Evolutionary conservation across 192 early-diverging fungal genomes (phyloP).

Genomic region (Piromyces finnis): DNA sequence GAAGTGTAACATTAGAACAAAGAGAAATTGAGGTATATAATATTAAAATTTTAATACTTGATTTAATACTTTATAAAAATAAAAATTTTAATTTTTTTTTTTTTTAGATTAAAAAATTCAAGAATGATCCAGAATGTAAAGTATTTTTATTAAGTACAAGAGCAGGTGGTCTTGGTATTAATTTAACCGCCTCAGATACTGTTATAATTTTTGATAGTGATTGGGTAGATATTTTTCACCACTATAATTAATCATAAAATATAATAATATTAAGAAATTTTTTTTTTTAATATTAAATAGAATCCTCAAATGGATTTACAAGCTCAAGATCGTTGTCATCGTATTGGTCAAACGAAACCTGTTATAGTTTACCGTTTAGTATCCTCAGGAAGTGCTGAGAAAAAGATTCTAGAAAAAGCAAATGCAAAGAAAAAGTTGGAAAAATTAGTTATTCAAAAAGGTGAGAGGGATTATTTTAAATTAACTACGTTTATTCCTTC

Average conservation of each 20-base stretch:
- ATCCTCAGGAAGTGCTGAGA: slow-evolving; percentile 68
- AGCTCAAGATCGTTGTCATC: slow-evolving; percentile 88
- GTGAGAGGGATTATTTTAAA: no score
- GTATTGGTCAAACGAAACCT: slow-evolving; percentile 84
- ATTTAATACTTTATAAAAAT: background rate
- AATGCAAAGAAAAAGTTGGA: slow-evolving; percentile 73
- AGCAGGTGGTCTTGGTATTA: slow-evolving; percentile 61
- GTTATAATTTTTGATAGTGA: slow-evolving; percentile 65
- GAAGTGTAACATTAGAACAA: slow-evolving; percentile 35
- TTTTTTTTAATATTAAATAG: slow-evolving; percentile 13
- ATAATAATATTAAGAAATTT: no score
- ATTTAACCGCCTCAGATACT: slow-evolving; percentile 58
- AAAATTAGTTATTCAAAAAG: slow-evolving; percentile 92
- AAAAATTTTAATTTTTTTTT: slow-evolving; percentile 1
- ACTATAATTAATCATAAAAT: no score
- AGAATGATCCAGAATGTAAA: slow-evolving; percentile 10
- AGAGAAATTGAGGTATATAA: slow-evolving; percentile 36
- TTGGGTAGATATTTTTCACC: slow-evolving; percentile 23
- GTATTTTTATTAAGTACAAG: slow-evolving; percentile 39
- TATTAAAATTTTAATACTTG: no score
- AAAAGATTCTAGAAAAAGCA: slow-evolving; percentile 61
- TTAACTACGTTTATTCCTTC: no score
- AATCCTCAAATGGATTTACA: slow-evolving; percentile 98
- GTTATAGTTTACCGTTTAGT: slow-evolving; percentile 84
- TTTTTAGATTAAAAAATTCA: slow-evolving; percentile 23